These are phyloP conservation scores for Euclidium syriacum DNA, from an alignment of 345 rosid genomes.

Conservation along the genomic window DNA sequence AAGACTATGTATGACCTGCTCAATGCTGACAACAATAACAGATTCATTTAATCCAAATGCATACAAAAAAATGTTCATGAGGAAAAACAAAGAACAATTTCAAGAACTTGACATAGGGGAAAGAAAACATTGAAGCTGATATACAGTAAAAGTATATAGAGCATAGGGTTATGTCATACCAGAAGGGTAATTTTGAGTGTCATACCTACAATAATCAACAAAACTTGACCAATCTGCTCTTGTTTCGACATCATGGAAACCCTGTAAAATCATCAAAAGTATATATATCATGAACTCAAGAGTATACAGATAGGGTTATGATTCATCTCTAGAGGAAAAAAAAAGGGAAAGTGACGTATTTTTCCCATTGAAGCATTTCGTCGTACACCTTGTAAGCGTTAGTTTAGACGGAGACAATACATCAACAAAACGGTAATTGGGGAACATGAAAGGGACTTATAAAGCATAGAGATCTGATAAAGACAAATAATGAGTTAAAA, in stretches of 20 bases:
- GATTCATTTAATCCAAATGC: neutral
- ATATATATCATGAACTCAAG: neutral
- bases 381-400: slow-evolving; percentile 36
- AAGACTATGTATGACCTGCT: neutral
- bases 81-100: neutral
- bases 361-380: slow-evolving; percentile 27
- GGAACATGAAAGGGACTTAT: neutral
- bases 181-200: neutral
- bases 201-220: slow-evolving; percentile 72
- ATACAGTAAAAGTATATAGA: neutral
- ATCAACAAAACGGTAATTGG: neutral
- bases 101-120: neutral
- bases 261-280: slow-evolving; percentile 33
- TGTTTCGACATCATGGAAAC: slow-evolving; percentile 57
- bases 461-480: neutral
- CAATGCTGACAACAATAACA: neutral
- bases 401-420: neutral
- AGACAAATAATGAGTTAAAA: neutral
- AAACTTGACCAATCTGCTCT: slow-evolving; percentile 68
- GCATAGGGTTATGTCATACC: neutral
- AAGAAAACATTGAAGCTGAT: neutral
- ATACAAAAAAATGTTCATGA: neutral
- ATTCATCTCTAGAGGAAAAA: neutral
- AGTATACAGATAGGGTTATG: neutral
- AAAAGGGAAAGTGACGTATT: neutral